Percentiles rank a stretch among this genome's conserved stretches.
phyloP scores from a whole-genome alignment of 352 stramenopile species.

The Phytophthora nicotianae region DNA sequence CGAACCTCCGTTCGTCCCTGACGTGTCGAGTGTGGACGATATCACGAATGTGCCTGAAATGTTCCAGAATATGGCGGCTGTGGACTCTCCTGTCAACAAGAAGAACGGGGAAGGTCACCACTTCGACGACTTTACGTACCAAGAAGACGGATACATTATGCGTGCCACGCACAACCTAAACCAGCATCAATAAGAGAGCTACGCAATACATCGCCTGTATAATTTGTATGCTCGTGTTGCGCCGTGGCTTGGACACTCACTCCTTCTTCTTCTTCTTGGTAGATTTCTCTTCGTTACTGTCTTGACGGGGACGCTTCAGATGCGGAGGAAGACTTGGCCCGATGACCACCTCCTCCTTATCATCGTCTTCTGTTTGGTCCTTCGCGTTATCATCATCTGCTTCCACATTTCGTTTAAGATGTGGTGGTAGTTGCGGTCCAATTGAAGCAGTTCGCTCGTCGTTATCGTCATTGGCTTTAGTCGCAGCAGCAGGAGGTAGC shows the following conservation, averaged over 20 bases:
- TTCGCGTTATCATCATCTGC: slow-evolving; percentile 1
- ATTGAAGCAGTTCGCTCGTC: slow-evolving; percentile 38
- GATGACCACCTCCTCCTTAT: slow-evolving; percentile 19
- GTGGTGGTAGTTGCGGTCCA: slow-evolving; percentile 62
- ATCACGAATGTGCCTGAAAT: slow-evolving; percentile 91
- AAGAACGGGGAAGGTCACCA: slow-evolving; percentile 85
- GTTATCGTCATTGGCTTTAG: background rate
- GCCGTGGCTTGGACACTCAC: background rate
- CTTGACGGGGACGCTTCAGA: slow-evolving; percentile 26
- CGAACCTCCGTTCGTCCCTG: slow-evolving; percentile 75
- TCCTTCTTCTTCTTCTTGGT: slow-evolving; percentile 33
- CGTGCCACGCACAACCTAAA: slow-evolving; percentile 31
- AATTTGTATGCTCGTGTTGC: slow-evolving; percentile 22
- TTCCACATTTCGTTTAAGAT: slow-evolving; percentile 31
- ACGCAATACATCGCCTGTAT: slow-evolving; percentile 37
- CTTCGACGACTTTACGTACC: slow-evolving; percentile 91
- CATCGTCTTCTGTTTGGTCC: background rate
- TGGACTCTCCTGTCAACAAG: slow-evolving; percentile 89
- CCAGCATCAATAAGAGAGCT: slow-evolving; percentile 28
- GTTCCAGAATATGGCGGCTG: slow-evolving; percentile 90
- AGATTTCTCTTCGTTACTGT: slow-evolving; percentile 10
- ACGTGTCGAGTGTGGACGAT: slow-evolving; percentile 81
- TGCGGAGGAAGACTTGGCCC: slow-evolving; percentile 37
- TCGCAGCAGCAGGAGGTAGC: slow-evolving; percentile 17
- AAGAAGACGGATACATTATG: slow-evolving; percentile 77